Conservation (phyloP, 192 early-diverging fungal genomes). For the Umbelopsis isabellina region DNA sequence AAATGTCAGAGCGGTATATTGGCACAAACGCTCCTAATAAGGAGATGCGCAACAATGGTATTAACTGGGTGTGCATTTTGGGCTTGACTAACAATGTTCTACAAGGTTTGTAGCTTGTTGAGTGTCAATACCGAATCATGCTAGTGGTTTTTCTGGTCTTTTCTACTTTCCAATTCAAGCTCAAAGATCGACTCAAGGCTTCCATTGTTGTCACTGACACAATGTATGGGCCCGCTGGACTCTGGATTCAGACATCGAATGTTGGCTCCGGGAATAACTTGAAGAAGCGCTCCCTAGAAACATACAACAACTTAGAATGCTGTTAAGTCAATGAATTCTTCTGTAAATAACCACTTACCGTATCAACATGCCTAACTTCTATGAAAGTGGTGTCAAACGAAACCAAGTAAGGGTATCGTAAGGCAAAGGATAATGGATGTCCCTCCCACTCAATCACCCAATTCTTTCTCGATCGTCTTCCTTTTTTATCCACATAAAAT, state of each 20-base stretch:
- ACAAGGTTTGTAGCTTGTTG: too few species aligned
- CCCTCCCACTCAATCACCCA: constrained; percentile 92
- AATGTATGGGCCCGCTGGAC: constrained; percentile 47
- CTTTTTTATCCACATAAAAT: constrained; percentile 91
- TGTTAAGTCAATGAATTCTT: constrained; percentile 3
- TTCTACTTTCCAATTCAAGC: constrained; percentile 20
- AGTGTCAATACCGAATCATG: neutral
- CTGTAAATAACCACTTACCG: constrained; percentile 66
- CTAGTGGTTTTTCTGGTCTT: neutral
- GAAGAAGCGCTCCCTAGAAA: constrained; percentile 53
- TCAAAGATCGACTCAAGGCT: constrained; percentile 26
- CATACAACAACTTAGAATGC: neutral
- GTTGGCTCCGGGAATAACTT: constrained; percentile 59
- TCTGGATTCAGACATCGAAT: constrained; percentile 60
- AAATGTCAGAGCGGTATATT: constrained; percentile 5
- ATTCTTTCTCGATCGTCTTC: constrained; percentile 70
- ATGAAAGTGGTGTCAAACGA: constrained; percentile 92
- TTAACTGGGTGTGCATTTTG: neutral
- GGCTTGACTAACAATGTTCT: neutral
- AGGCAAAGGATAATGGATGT: constrained; percentile 81
- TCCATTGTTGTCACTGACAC: constrained; percentile 38
- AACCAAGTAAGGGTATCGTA: constrained; percentile 82
- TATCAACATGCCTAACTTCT: constrained; percentile 84
- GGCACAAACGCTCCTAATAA: neutral
- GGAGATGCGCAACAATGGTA: constrained; percentile 1